Evolutionary conservation across 2,329 filamentous ascomycete genomes (phyloP), one percentile per base, ranked within the genome.

Genomic region (Coleophoma crateriformis): DNA sequence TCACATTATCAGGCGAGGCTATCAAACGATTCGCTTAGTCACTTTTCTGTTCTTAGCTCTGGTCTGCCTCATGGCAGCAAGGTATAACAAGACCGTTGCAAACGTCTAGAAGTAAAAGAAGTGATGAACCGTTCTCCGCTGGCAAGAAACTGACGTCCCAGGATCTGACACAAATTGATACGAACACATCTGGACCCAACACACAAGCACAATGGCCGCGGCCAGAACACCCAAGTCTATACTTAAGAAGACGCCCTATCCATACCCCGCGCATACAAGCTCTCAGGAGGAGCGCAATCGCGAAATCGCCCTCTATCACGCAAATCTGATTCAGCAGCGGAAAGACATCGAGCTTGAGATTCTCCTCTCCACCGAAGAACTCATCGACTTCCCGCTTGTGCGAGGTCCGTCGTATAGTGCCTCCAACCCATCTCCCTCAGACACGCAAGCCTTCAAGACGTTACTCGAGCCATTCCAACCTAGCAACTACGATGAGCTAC

Each of bases 401-500:
- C 65, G 86, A 8, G 69, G 78, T 2, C 68, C 65, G 66, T 65
- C 77, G 53, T 32, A 66, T 71, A 71, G 78, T 59, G 71, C 79
- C 27, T 70, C 71, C 15, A 65, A 69, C 2, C 80, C 81, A 2
- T 74, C 81, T 7, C 61, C 76, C 1, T 65, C 76, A 33, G 90
- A 96, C 64, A 76, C 76, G 1, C 65, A 69, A 37, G 71, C 72
- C 48, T 90, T 97, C 69, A 83, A 84, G 59, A 63, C 73, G 3
- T 77, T 81, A 34, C 71, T 97, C 20, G 71, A 77, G 10, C 75
- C 82, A 40, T 97, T 96, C 69, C 88, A 92, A 64, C 89, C 91
- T 1, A 77, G 79, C 47, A 92, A 99, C 71, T 95, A 95, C 71
- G 90, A 96, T 63, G 87, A 88, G 56, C 74, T 97, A 45, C 84